Base-by-base conservation (phyloP, 495 filamentous ascomycete genomes). In the Symbiotaphrina buchneri region DNA sequence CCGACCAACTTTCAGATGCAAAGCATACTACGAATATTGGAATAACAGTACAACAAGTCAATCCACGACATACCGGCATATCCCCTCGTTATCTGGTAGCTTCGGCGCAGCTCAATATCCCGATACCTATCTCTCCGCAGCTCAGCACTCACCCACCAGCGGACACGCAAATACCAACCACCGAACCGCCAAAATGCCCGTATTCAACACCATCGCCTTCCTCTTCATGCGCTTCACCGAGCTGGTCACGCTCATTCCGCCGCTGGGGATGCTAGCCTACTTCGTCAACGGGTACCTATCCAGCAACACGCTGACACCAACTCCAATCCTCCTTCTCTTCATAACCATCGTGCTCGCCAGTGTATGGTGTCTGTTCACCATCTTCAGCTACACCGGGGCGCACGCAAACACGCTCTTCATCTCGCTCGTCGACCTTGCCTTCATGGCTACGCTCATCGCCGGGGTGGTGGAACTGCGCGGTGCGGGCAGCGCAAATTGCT, bases 241-340 rank as follows among this genome's bases (percentile, higher is more conserved):
- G 51, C 76, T 93, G 54, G 41, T 75, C 53, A 85, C 78, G 25
- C 49, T 90, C 61, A 82, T 87, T 52, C 83, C 83, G 11, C 77
- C 71, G 35, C 59, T 93, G 42, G 83, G 82, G 55, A 85, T 93
- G 65, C 64, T 91, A 44, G 64, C 75, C 45, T 91, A 67, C 42
- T 90, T 92, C 47, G 75, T 93, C 44, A 47, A 85, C 53, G 60
- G 62, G 46, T 83, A 71, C 55, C 56, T 69, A 36, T 53, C 63
- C 36, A 48, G 54, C 38, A 82, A 87, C 57, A 41, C 53, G 37
- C 63, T 91, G 32, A 85, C 79, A 7, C 83, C 83, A 1, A 48
- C 57, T 39, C 77, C 71, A 55, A 73, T 90, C 53, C 71, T 93
- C 15, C 61, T 90, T 36, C 70, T 93, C 39, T 93, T 93, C 68